phyloP scores from a whole-genome alignment of 2,329 filamentous ascomycete genomes.

The Annulohypoxylon truncatum region DNA sequence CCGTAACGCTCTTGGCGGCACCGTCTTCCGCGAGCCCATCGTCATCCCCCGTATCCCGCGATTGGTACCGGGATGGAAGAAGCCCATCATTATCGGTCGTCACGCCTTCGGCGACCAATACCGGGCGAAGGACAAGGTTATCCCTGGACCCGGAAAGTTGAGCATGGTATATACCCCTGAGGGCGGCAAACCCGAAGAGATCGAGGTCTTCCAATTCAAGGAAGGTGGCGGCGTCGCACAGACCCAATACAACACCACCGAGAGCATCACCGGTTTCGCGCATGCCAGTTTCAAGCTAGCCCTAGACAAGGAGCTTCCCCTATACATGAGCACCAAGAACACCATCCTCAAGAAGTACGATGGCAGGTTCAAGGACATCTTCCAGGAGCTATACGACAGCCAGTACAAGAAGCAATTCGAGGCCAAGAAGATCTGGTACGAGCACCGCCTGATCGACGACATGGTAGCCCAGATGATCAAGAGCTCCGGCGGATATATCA shows the following conservation, averaged over 20 bases:
- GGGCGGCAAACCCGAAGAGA: slow-evolving; percentile 82
- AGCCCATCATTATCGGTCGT: slow-evolving; percentile 98
- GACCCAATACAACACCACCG: slow-evolving; percentile 98
- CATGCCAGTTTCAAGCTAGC: slow-evolving; percentile 98
- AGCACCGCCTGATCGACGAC: slow-evolving; percentile 98
- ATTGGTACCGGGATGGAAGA: slow-evolving; percentile 96
- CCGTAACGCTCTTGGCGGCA: slow-evolving; percentile 82
- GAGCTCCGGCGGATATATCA: slow-evolving; percentile 94
- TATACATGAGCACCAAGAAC: slow-evolving; percentile 99
- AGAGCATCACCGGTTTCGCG: slow-evolving; percentile 93
- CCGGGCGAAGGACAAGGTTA: slow-evolving; percentile 91
- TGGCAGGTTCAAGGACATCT: slow-evolving; percentile 98
- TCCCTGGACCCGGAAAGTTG: slow-evolving; percentile 85
- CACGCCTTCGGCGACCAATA: slow-evolving; percentile 99
- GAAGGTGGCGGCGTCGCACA: slow-evolving; percentile 88
- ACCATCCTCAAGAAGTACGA: slow-evolving; percentile 99
- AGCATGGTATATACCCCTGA: slow-evolving; percentile 95
- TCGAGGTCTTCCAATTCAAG: slow-evolving; percentile 92
- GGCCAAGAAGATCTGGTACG: slow-evolving; percentile 95
- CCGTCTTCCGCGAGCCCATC: slow-evolving; percentile 98
- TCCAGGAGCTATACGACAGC: slow-evolving; percentile 94
- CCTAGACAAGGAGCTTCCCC: slow-evolving; percentile 84
- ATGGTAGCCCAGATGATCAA: slow-evolving; percentile 99
- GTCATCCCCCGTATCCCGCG: slow-evolving; percentile 94
- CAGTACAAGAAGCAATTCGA: slow-evolving; percentile 91